These are phyloP conservation scores for Bruguiera hainesii DNA, from an alignment of 441 rosid species.

Conservation along the genomic window DNA sequence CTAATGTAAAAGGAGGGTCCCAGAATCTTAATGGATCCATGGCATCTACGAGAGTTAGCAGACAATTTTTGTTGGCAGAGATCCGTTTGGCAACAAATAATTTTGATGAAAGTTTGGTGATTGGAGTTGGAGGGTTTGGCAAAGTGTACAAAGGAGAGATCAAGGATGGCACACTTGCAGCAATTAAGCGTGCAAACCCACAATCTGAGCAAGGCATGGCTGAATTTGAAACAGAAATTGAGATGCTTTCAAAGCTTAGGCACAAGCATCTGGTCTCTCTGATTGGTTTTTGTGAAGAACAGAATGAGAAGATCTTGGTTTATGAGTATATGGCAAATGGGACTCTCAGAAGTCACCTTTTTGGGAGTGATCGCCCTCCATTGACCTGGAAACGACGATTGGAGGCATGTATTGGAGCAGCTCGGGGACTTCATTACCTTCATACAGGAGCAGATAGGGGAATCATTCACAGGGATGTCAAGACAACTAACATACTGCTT, in stretches of 20 bases:
- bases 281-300: constrained; percentile 85
- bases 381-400: constrained; percentile 79
- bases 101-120: constrained; percentile 69
- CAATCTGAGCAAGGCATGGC: constrained; percentile 86
- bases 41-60: constrained; percentile 45
- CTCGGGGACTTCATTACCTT: constrained; percentile 87
- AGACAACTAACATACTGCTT: constrained; percentile 78
- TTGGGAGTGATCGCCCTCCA: constrained; percentile 63
- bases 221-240: constrained; percentile 86
- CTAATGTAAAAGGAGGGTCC: constrained; percentile 48
- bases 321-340: constrained; percentile 90
- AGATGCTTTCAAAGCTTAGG: constrained; percentile 83
- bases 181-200: constrained; percentile 83
- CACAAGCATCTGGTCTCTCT: constrained; percentile 83
- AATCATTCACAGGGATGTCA: constrained; percentile 85
- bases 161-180: constrained; percentile 65
- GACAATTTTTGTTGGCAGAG: constrained; percentile 61
- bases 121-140: constrained; percentile 88
- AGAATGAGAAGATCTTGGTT: constrained; percentile 86
- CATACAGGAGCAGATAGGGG: constrained; percentile 84
- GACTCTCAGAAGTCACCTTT: constrained; percentile 75
- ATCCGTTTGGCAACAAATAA: constrained; percentile 69
- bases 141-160: constrained; percentile 79
- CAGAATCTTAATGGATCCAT: constrained; percentile 34
- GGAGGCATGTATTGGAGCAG: constrained; percentile 76